Evolutionary conservation across 2,329 filamentous ascomycete genomes (phyloP).

Genomic region (Colletotrichum karsti): DNA sequence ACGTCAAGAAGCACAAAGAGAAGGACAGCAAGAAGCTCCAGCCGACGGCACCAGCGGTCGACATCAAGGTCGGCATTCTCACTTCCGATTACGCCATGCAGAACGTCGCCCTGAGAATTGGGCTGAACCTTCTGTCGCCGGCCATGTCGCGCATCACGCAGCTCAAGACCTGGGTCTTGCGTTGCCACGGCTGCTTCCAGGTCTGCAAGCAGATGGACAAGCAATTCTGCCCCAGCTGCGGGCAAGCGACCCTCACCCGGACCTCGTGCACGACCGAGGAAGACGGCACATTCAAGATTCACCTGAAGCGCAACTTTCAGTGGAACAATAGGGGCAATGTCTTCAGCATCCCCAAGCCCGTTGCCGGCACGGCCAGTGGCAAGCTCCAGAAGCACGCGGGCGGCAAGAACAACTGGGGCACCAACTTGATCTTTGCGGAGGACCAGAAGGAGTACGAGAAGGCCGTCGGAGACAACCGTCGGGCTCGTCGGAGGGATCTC

Average conservation of each 20-base stretch:
- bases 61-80: conserved; percentile 88
- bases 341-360: conserved; percentile 92
- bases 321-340: conserved; percentile 94
- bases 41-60: conserved; percentile 53
- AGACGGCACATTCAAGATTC: conserved; percentile 82
- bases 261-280: conserved; percentile 86
- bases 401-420: conserved; percentile 88
- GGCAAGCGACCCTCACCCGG: conserved; percentile 85
- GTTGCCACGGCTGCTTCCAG: conserved; percentile 93
- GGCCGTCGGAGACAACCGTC: conserved; percentile 69
- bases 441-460: conserved; percentile 93
- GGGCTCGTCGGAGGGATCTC: conserved; percentile 78
- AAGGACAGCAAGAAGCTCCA: conserved; percentile 62
- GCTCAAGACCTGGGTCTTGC: conserved; percentile 87
- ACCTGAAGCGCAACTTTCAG: conserved; percentile 94
- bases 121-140: conserved; percentile 86
- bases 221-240: conserved; percentile 94
- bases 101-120: conserved; percentile 94
- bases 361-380: conserved; percentile 81
- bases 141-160: conserved; percentile 82
- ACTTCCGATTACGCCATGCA: conserved; percentile 98
- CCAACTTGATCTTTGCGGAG: conserved; percentile 84
- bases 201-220: conserved; percentile 84
- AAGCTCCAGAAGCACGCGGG: conserved; percentile 70
- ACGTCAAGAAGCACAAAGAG: conserved; percentile 85